Evolutionary conservation across 192 early-diverging fungal genomes (phyloP).

Genomic region (Coemansia sp.): DNA sequence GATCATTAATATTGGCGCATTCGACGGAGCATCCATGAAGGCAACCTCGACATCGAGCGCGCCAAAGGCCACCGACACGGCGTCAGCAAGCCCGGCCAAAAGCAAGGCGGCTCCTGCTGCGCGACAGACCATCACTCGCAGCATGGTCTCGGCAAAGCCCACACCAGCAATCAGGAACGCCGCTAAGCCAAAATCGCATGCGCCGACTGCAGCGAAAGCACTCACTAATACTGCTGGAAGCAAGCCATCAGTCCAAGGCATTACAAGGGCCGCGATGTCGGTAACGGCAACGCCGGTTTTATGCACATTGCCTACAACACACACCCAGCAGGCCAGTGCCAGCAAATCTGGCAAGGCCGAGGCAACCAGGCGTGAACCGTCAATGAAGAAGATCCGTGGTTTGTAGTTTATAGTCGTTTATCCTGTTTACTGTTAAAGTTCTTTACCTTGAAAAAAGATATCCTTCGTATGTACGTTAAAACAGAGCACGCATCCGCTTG

Average conservation of each 20-base stretch:
- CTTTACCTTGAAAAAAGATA: neutral
- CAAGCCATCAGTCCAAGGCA: neutral
- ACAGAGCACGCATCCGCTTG: conserved; percentile 40
- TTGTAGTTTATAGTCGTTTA: conserved; percentile 7
- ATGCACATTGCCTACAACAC: neutral
- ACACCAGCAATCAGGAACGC: neutral
- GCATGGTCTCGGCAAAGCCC: conserved; percentile 3
- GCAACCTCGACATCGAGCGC: conserved; percentile 12
- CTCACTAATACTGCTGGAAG: neutral
- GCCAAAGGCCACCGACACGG: neutral
- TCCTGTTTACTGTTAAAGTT: neutral
- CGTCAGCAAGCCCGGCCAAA: neutral
- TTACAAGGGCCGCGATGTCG: neutral
- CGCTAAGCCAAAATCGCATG: conserved; percentile 1
- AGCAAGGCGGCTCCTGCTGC: neutral
- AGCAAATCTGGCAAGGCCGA: neutral
- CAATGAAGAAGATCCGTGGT: conserved; percentile 39
- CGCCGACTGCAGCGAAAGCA: neutral
- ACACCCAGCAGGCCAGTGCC: neutral
- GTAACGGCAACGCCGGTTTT: neutral
- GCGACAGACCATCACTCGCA: conserved; percentile 28
- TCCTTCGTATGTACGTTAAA: neutral
- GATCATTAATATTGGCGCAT: conserved; percentile 35
- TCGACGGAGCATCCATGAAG: conserved; percentile 24
- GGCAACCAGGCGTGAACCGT: conserved; percentile 19